Base-by-base conservation (phyloP, 2,329 filamentous ascomycete species). In the Fusarium dimerum region DNA sequence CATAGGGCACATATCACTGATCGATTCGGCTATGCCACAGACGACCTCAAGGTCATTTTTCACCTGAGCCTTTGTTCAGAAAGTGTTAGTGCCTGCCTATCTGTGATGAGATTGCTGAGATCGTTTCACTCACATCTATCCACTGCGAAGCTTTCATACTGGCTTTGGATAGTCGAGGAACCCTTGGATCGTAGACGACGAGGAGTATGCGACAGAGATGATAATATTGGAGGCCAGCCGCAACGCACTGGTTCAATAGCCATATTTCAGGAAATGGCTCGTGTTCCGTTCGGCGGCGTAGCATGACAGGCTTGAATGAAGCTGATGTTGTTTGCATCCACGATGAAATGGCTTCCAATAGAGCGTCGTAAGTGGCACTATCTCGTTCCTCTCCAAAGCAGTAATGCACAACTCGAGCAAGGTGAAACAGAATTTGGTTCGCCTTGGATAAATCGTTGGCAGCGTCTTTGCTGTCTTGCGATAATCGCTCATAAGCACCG, bases 141-240 rank as follows among this genome's bases (percentile, higher is more conserved):
- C 47, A 54, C 7, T 43, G 44, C 16, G 50, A 52, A 8, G 56
- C 45, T 15, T 49, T 48, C 34, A 46, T 59, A 15, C 56, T 55
- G 15, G 60, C 61, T 4, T 43, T 47, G 5, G 64, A 60, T 6
- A 66, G 49, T 29, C 56, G 55, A 10, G 65, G 65, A 3, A 66
- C 53, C 13, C 60, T 53, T 0, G 63, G 65, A 45, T 67, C 58
- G 42, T 66, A 56, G 5, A 60, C 58, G 2, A 61, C 47, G 2
- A 67, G 54, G 13, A 67, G 50, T n/a, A 67, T 65, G n/a, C 64
- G 57, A 7, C 55, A 52, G 7, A 67, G 58, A 29, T 67, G 61
- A 17, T 66, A 67, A n/a, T 65, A 66, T 50, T 66, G 64, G 34
- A 65, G 47, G 1, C 61, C 65, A 1, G 57, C 57, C 3, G 59